Evolutionary conservation across 345 rosid genomes (phyloP), one percentile per base, ranked within the genome.

Genomic region (Carallia pectinifolia): DNA sequence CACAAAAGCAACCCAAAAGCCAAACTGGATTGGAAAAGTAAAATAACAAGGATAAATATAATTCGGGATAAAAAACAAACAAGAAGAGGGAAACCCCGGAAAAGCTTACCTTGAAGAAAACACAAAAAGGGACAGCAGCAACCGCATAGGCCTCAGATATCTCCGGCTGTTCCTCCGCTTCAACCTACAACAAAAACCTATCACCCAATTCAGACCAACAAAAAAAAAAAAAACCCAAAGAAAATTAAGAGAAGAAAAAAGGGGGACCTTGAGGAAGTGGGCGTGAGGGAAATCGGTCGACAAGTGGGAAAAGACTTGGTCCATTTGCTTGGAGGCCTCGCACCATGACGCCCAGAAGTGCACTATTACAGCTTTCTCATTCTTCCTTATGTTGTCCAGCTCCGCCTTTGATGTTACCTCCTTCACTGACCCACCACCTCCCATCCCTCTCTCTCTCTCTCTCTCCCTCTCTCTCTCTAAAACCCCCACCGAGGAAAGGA

Each of bases 301-400:
- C 71, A 96, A 98, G 48, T 88, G 96, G 66, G 96, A 84, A 71
- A 96, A 96, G 64, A 92, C 93, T 85, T 88, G 81, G 85, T 96
- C 98, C 99, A 96, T 96, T 72, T 92, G 99, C 83, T 96, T 96
- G 27, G 98, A 96, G n/a, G 99, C 93, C 6, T 90, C 97, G 63
- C 99, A 96, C 99, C 99, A 96, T 2, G 91, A 76, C 13, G 98
- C 99, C 99, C 98, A 89, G 85, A 96, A 96, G 85, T 92, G 98
- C 40, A 92, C 71, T 77, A 82, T 78, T 8, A 83, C 76, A 1
- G 91, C 82, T 37, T 70, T 91, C 17, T 91, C 90, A 70, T 80
- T 82, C 59, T 77, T 74, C 63, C 79, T 62, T 58, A 85, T 17
- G 71, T 70, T 75, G 72, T 96, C 99, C 19, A 96, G 87, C 79